Conservation (phyloP, 495 filamentous ascomycete genomes). For the Penicillium soppii region DNA sequence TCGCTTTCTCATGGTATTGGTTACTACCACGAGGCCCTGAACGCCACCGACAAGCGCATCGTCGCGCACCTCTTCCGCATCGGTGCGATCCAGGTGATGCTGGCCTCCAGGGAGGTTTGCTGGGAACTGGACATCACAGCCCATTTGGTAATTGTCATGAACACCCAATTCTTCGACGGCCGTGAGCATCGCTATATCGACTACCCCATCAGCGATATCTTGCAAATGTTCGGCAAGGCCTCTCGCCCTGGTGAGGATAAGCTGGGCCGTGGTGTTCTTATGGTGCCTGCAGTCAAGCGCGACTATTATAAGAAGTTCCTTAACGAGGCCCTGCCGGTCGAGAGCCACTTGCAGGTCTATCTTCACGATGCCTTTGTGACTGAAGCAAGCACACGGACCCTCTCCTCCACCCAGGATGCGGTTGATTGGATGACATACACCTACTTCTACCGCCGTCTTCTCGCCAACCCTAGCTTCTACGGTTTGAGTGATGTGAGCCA, state of each 20-base stretch:
- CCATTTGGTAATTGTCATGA: conserved; percentile 93
- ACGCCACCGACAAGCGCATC: conserved; percentile 84
- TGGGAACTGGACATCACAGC: conserved; percentile 92
- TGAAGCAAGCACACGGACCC: conserved; percentile 91
- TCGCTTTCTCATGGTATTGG: conserved; percentile 95
- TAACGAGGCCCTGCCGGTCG: conserved; percentile 92
- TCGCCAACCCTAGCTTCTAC: conserved; percentile 97
- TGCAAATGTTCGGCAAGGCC: conserved; percentile 99
- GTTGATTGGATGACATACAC: conserved; percentile 98
- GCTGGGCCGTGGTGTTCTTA: conserved; percentile 81
- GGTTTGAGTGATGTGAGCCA: conserved; percentile 85
- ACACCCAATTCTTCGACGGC: conserved; percentile 98
- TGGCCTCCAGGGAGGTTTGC: conserved; percentile 92
- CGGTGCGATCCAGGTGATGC: conserved; percentile 88
- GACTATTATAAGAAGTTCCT: conserved; percentile 99
- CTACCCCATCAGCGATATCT: conserved; percentile 90
- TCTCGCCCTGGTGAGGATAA: conserved; percentile 77
- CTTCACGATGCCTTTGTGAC: conserved; percentile 96
- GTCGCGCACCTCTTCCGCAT: conserved; percentile 87
- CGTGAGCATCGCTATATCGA: conserved; percentile 97
- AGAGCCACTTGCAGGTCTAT: conserved; percentile 88
- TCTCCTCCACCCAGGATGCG: conserved; percentile 93
- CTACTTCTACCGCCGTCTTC: conserved; percentile 96
- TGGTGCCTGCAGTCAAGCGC: conserved; percentile 90
- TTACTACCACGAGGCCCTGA: conserved; percentile 94